Base-by-base conservation (phyloP, 192 early-diverging fungal genomes). In the Coemansia umbellata region DNA sequence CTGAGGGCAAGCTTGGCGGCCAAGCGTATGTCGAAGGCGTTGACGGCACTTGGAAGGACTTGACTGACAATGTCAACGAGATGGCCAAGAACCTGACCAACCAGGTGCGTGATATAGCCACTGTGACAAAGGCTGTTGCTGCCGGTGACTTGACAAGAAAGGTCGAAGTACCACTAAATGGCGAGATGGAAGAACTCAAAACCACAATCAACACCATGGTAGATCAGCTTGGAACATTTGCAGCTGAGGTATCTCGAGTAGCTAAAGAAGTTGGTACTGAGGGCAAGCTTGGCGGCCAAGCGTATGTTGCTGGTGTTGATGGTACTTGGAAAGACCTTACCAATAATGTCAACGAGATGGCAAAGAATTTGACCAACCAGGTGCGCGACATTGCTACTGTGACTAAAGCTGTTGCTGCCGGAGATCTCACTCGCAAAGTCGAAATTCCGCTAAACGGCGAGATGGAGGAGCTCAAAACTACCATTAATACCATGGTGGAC, bases 141-240 rank as follows among this genome's bases (percentile, higher is more conserved):
- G 62, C 63, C 11, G 83, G 83, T 9, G 78, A 84, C 43, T 43
- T 84, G 22, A 72, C 66, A 9, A 67, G 52, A 22, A 84, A 76
- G 37, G 77, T 82, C 3, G 47, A 60, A 4, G 72, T 78, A 2
- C 53, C 63, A 32, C 73, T 75, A 14, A 60, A 75, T 18, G 81
- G 81, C 17, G 83, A 82, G 59, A 82, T 84, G 67, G 50, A 81
- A 4, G 85, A 84, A 47, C 68, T 90, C 2, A 85, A 85, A 36
- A 58, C 77, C 8, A 83, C 82, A 0, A 83, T 85, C 44, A 85
- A 86, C 47, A 79, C 74, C 30, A 84, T 89, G 84, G 84, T 84
- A 24, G 81, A 81, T 37, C 82, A 80, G 41, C 61, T 82, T 19
- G 50, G 54, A 14, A 77, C 74, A 0, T 87, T 88, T 62, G 80